Evolutionary conservation across 2,329 filamentous ascomycete species (phyloP).

Genomic region (Penicillium sp.): DNA sequence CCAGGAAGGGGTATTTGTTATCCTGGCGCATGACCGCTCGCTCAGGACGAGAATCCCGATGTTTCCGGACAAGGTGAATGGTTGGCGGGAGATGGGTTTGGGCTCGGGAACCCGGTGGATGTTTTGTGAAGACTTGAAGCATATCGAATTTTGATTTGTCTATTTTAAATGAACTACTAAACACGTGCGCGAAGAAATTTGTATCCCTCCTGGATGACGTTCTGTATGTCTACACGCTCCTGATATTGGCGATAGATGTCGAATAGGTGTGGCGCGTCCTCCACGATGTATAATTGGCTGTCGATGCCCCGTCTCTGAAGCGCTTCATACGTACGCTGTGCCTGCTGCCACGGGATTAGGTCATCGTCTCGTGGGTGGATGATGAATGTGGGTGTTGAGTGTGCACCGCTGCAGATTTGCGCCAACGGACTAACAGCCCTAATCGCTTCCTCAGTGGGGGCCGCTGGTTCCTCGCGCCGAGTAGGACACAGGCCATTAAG

Average conservation of each 20-base stretch:
- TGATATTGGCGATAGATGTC: not conserved
- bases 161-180: no score
- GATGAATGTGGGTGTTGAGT: not conserved
- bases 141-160: no score
- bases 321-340: not conserved
- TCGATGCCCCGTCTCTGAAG: not conserved
- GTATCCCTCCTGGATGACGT: not conserved
- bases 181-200: no score
- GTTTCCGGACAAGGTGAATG: no score
- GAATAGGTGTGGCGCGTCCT: not conserved
- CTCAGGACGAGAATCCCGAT: no score
- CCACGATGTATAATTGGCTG: not conserved
- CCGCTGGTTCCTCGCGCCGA: not conserved
- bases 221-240: not conserved
- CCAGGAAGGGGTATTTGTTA: no score
- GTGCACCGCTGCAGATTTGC: not conserved
- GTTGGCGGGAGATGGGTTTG: no score
- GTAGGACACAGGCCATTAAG: not conserved
- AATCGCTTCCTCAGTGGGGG: not conserved
- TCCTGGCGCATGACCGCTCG: no score
- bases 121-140: no score
- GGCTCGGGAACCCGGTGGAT: no score
- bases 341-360: not conserved
- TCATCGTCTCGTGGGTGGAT: not conserved
- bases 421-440: not conserved